These are phyloP conservation scores for Dryas drummondii DNA, from an alignment of 306 rosid species.

Conservation along the genomic window DNA sequence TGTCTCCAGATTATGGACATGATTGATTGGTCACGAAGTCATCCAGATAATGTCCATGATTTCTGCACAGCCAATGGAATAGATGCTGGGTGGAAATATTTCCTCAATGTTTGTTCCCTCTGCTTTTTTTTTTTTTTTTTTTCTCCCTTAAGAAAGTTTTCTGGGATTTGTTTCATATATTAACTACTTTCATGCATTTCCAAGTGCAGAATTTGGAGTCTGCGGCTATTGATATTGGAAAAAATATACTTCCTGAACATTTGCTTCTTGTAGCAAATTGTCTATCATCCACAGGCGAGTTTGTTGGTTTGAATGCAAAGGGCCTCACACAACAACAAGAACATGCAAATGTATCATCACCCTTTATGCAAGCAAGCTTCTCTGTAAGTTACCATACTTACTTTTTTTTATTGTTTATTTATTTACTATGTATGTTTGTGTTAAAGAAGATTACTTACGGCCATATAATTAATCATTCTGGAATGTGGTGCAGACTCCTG, in stretches of 20 bases:
- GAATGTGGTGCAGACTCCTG: slow-evolving; percentile 72
- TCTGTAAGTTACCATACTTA: slow-evolving; percentile 65
- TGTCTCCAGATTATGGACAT: slow-evolving; percentile 65
- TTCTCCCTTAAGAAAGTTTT: slow-evolving; percentile 6
- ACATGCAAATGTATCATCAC: slow-evolving; percentile 64
- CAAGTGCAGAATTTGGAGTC: slow-evolving; percentile 63
- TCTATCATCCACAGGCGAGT: slow-evolving; percentile 79
- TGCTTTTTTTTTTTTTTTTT: slow-evolving; percentile 2
- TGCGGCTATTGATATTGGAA: slow-evolving; percentile 76
- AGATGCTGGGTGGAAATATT: slow-evolving; percentile 76
- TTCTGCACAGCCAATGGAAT: slow-evolving; percentile 68
- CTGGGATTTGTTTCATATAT: slow-evolving; percentile 18
- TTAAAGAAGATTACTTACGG: slow-evolving; percentile 12
- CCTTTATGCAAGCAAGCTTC: slow-evolving; percentile 94
- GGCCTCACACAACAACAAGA: slow-evolving; percentile 69
- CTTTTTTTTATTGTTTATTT: background rate
- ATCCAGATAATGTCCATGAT: slow-evolving; percentile 74
- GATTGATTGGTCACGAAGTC: slow-evolving; percentile 96
- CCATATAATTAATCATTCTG: slow-evolving; percentile 28
- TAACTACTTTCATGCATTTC: slow-evolving; percentile 28
- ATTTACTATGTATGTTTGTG: slow-evolving; percentile 1
- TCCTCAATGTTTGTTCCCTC: slow-evolving; percentile 54
- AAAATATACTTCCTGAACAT: slow-evolving; percentile 74
- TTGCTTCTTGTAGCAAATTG: slow-evolving; percentile 66
- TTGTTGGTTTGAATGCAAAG: slow-evolving; percentile 79